Base-by-base conservation (phyloP, 2,329 filamentous ascomycete species). In the Alternaria tenuissima region DNA sequence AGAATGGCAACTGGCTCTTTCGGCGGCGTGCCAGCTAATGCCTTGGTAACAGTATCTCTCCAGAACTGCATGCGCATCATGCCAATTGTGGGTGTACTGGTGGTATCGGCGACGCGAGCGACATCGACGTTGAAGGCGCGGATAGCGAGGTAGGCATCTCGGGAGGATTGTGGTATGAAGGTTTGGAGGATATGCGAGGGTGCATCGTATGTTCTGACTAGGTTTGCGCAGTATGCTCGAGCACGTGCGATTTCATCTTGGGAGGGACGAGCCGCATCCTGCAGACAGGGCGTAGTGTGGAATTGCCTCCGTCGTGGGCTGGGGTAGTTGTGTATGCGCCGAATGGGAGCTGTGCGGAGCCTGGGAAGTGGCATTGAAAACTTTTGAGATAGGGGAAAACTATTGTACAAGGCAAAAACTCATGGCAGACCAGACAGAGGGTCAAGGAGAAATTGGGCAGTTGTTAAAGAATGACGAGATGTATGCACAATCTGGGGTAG, bases 31-130 rank as follows among this genome's bases (percentile, higher is more conserved):
- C 91, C 91, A 2, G 90, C 85, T 61, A 97, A 90, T 1, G 92
- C 91, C 62, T 90, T 89, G 55, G 90, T 86, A 52, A 99, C 83
- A 5, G 92, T 88, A 70, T 98, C 94, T 51, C 92, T 88, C 92
- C 95, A 98, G 83, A 98, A 98, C 78, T 97, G 92, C 79, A 97
- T 90, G 65, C 95, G 93, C 85, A 98, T 88, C 53, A 89, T 85
- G 51, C 93, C 94, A 62, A 98, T 91, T 4, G 90, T 90, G n/a
- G 91, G 88, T 62, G 91, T 95, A 47, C 92, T 95, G 20, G 95
- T 94, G 12, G 91, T 88, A 79, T 98, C 94, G 58, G 95, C 93
- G 63, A 98, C 91, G 58, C 92, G 88, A 44, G 94, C 92, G 61
- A 97, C 87, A 78, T 97, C 94, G 71, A 98, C 86, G 76, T 99